Percentiles rank a stretch among this genome's conserved stretches.
Evolutionary conservation across 768 basidiomycete genomes (phyloP).

Genomic region (Tulasnella sp.): DNA sequence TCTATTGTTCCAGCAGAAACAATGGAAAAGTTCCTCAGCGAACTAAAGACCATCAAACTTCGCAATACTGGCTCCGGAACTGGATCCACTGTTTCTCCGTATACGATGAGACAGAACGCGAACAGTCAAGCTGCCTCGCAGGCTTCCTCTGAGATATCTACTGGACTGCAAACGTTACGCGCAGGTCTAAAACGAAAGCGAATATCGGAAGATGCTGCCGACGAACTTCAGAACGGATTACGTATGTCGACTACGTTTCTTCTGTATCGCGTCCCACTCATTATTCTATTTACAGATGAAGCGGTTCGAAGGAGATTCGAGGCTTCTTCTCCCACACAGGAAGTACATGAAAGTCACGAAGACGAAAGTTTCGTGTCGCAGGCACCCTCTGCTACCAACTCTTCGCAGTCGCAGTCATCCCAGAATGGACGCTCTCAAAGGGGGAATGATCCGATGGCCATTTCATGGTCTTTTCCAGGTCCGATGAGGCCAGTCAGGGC

Average conservation of each 20-base stretch:
- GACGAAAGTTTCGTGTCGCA: slow-evolving; percentile 4
- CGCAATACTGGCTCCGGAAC: not conserved
- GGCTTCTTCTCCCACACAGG: not conserved
- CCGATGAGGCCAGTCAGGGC: slow-evolving; percentile 1
- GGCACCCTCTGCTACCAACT: not conserved
- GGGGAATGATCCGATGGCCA: not conserved
- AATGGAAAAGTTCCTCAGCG: slow-evolving; percentile 26
- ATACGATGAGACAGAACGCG: slow-evolving; percentile 6
- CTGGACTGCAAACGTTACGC: slow-evolving; percentile 16
- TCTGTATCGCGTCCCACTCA: not conserved
- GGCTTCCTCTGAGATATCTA: not conserved
- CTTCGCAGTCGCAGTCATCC: not conserved
- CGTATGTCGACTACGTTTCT: slow-evolving; percentile 13
- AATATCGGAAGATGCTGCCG: not conserved
- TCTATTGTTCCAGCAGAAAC: slow-evolving; percentile 21
- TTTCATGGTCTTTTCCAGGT: slow-evolving; percentile 13
- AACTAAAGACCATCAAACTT: slow-evolving; percentile 24
- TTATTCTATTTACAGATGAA: not conserved
- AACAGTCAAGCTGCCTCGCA: not conserved
- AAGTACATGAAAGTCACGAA: not conserved
- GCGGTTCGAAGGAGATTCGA: not conserved
- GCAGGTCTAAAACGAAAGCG: slow-evolving; percentile 22
- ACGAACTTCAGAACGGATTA: not conserved
- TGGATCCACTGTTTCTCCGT: slow-evolving; percentile 2
- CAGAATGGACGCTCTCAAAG: not conserved